phyloP scores from a whole-genome alignment of 1,284 basidiomycete species.

The Ganoderma lucidum region DNA sequence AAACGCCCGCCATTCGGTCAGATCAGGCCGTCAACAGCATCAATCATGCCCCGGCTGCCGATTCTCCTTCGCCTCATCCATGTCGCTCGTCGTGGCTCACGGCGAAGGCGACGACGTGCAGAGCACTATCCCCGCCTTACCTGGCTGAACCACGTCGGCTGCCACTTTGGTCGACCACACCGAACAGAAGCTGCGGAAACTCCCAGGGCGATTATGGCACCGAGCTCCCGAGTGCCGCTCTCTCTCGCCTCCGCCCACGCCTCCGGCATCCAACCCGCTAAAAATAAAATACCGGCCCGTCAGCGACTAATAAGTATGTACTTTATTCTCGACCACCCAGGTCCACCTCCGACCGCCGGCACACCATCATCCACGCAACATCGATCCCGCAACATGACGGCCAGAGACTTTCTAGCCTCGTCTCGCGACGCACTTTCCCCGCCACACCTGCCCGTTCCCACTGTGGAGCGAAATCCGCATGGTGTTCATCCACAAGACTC shows the following conservation, averaged over 20 bases:
- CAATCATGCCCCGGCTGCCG: constrained; percentile 11
- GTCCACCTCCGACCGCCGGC: background rate
- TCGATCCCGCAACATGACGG: background rate
- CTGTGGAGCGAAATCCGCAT: constrained; percentile 1
- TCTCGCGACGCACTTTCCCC: background rate
- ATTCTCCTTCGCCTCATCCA: background rate
- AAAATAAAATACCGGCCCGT: background rate
- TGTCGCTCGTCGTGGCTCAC: background rate
- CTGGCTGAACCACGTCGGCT: constrained; percentile 10
- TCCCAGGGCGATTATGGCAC: background rate
- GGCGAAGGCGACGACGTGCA: background rate
- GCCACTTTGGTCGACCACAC: constrained; percentile 11
- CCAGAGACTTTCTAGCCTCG: background rate
- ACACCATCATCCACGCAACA: background rate
- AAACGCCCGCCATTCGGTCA: constrained; percentile 23
- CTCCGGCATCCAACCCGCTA: constrained; percentile 1
- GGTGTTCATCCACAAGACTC: background rate
- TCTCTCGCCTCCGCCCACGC: background rate
- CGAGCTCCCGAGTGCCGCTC: background rate
- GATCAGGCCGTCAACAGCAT: constrained; percentile 25
- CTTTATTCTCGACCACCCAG: background rate
- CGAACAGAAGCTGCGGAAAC: constrained; percentile 4
- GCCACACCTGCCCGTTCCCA: background rate
- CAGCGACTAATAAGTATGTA: too few species aligned
- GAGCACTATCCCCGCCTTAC: background rate